Evolutionary conservation across 139 green algal species (phyloP).

Genomic region (Pedinophyceae sp.): DNA sequence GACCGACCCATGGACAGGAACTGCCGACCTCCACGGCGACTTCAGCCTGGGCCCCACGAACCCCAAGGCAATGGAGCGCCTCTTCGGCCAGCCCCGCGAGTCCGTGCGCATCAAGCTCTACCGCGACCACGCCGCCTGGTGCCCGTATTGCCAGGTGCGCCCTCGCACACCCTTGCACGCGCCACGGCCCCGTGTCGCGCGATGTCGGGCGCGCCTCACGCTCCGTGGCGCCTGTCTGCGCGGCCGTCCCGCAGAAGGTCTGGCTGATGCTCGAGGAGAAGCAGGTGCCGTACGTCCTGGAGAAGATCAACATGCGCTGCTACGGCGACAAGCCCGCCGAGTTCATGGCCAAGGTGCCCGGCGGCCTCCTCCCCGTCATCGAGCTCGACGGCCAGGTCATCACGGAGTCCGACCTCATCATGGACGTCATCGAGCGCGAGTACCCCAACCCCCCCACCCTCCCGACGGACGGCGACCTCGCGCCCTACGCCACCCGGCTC

Average conservation of each 20-base stretch:
- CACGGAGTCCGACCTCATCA: slow-evolving; percentile 40
- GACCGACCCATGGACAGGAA: too few relatives aligned
- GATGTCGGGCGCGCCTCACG: background rate
- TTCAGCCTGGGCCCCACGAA: slow-evolving; percentile 50
- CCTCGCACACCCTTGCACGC: background rate
- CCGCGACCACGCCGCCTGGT: slow-evolving; percentile 58
- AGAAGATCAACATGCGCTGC: slow-evolving; percentile 65
- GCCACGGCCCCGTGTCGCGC: background rate
- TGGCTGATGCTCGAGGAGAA: slow-evolving; percentile 95
- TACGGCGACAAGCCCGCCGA: slow-evolving; percentile 79
- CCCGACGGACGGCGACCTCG: background rate
- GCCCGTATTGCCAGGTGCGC: slow-evolving; percentile 23
- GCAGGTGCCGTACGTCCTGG: slow-evolving; percentile 63
- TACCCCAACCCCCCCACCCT: background rate
- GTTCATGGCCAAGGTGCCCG: slow-evolving; percentile 55
- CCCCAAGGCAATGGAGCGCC: slow-evolving; percentile 39
- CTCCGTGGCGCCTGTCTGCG: too few relatives aligned
- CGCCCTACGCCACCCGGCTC: slow-evolving; percentile 18
- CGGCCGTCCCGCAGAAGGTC: slow-evolving; percentile 38
- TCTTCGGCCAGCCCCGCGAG: slow-evolving; percentile 36
- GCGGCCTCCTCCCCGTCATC: slow-evolving; percentile 69
- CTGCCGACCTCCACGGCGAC: too few relatives aligned
- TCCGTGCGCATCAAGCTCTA: slow-evolving; percentile 46
- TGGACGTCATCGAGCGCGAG: slow-evolving; percentile 13
- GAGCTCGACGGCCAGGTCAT: slow-evolving; percentile 71